Evolutionary conservation across 108 stramenopile genomes (phyloP).

Genomic region (Conticribra guillardii): DNA sequence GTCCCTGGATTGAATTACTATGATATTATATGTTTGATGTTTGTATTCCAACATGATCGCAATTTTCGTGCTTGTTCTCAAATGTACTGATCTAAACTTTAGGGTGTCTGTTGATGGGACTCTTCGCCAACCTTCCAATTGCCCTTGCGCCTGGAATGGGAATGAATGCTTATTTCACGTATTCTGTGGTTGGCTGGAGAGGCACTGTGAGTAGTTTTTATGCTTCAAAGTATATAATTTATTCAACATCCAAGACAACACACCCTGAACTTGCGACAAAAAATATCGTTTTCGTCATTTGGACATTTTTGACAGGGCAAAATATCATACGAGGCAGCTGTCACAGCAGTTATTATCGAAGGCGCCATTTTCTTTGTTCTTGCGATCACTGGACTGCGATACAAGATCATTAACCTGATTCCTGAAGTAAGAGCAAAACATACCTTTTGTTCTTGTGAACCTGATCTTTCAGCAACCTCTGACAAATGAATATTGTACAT

Average conservation of each 20-base stretch:
- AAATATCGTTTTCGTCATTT: no score
- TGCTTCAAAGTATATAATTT: no score
- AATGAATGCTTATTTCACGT: slow-evolving; percentile 79
- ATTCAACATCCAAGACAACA: no score
- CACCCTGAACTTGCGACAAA: no score
- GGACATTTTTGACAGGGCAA: no score
- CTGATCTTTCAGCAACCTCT: not conserved
- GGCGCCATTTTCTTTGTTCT: slow-evolving; percentile 66
- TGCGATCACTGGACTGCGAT: slow-evolving; percentile 63
- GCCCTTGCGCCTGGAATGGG: slow-evolving; percentile 76
- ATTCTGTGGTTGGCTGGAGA: slow-evolving; percentile 61
- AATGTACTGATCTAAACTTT: no score
- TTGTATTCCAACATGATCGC: no score
- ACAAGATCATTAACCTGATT: slow-evolving; percentile 51
- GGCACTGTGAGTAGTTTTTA: no score
- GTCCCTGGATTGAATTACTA: not conserved
- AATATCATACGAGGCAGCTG: slow-evolving; percentile 56
- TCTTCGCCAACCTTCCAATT: slow-evolving; percentile 69
- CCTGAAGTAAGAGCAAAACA: slow-evolving; percentile 47
- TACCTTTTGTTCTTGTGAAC: not conserved
- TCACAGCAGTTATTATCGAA: slow-evolving; percentile 71
- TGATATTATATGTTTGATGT: no score
- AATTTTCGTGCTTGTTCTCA: no score
- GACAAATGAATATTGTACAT: no score
- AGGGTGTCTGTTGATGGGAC: slow-evolving; percentile 64